Evolutionary conservation across 1,139 yeast genomes (phyloP).

Genomic region (Saccharomyces hybrid): DNA sequence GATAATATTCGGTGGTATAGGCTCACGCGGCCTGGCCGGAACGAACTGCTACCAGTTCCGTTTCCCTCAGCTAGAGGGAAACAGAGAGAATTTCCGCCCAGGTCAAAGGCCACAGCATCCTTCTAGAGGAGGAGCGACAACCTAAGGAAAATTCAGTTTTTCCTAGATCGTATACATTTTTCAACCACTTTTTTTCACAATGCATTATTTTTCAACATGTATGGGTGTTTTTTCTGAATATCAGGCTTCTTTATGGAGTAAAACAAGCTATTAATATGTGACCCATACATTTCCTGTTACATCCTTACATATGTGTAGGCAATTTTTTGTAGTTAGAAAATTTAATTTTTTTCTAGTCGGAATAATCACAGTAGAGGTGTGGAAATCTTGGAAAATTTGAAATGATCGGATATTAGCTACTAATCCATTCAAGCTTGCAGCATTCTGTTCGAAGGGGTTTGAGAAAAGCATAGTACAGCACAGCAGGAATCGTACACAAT

Average conservation of each 20-base stretch:
- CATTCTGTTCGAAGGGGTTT: background rate
- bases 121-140: background rate
- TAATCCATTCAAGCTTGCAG: background rate
- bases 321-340: background rate
- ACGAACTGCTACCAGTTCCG: background rate
- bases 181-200: background rate
- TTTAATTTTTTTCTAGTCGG: background rate
- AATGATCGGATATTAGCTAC: background rate
- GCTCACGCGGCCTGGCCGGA: background rate
- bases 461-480: background rate
- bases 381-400: background rate
- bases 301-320: background rate
- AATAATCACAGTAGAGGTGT: background rate
- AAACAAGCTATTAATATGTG: background rate
- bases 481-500: conserved; percentile 6
- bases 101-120: background rate
- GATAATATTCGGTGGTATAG: background rate
- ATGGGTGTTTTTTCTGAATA: background rate
- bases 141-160: background rate
- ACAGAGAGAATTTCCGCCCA: background rate
- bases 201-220: background rate
- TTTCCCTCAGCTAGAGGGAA: background rate
- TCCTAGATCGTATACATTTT: background rate
- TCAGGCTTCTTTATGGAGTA: background rate
- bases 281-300: background rate